A percentile compares a stretch with the other conserved stretches of the same genome.
phyloP scores from a whole-genome alignment of 2,329 filamentous ascomycete species.

The Microcyclospora tardicrescens region DNA sequence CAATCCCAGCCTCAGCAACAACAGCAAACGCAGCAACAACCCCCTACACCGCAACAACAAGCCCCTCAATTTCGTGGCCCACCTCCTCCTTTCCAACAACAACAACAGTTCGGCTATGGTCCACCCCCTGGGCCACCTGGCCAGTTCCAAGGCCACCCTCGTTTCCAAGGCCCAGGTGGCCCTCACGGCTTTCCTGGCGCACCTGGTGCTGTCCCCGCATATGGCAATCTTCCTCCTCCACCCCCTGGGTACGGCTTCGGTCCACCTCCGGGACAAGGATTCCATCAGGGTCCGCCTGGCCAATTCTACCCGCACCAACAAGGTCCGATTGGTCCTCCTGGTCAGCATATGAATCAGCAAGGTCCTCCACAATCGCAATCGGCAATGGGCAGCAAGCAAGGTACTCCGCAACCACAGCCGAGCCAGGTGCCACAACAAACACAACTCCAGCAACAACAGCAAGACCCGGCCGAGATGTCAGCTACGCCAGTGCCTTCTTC shows the following conservation, averaged over 20 bases:
- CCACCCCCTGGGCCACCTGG: constrained; percentile 24
- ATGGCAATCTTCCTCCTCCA: constrained; percentile 37
- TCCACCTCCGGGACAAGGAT: constrained; percentile 30
- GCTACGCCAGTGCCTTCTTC: constrained; percentile 32
- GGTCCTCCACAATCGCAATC: constrained; percentile 26
- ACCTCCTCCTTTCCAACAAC: constrained; percentile 27
- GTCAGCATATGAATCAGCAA: constrained; percentile 26
- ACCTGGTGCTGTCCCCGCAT: constrained; percentile 43
- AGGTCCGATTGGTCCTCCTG: constrained; percentile 45
- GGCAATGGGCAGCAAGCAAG: constrained; percentile 25
- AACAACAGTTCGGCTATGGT: constrained; percentile 22
- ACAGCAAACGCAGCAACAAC: constrained; percentile 18
- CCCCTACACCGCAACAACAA: constrained; percentile 27
- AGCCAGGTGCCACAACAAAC: constrained; percentile 8
- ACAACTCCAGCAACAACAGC: constrained; percentile 12
- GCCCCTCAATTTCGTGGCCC: constrained; percentile 23
- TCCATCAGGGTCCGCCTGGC: constrained; percentile 34
- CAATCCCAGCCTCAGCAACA: constrained; percentile 12
- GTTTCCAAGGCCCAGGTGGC: constrained; percentile 32
- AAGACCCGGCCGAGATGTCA: constrained; percentile 23
- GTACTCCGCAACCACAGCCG: constrained; percentile 19
- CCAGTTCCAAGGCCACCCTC: constrained; percentile 34
- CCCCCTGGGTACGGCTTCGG: constrained; percentile 27
- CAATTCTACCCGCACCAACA: constrained; percentile 18
- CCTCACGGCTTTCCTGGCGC: constrained; percentile 32